Evolutionary conservation across 345 rosid species (phyloP).

Genomic region (Hirschfeldia incana): DNA sequence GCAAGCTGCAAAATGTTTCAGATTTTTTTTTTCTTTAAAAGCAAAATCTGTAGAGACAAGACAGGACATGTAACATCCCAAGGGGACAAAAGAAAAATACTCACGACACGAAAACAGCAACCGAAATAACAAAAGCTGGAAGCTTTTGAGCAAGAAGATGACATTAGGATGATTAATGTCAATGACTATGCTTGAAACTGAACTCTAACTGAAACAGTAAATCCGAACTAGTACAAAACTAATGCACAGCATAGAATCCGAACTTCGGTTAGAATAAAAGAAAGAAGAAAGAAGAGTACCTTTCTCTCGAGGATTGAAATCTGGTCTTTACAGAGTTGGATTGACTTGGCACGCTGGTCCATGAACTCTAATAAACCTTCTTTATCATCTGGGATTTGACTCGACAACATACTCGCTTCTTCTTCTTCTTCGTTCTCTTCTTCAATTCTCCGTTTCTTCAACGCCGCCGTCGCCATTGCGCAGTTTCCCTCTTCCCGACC

Average conservation of each 20-base stretch:
- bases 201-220: background rate
- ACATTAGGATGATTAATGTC: background rate
- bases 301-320: conserved; percentile 22
- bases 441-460: conserved; percentile 33
- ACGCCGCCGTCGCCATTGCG: background rate
- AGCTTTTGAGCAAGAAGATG: conserved; percentile 9
- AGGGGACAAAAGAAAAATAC: background rate
- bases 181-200: background rate
- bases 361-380: conserved; percentile 37
- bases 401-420: background rate
- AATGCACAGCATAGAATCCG: background rate
- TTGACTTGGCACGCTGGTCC: conserved; percentile 33
- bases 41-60: background rate
- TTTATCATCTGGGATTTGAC: conserved; percentile 33
- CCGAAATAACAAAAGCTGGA: background rate
- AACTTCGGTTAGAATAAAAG: background rate
- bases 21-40: background rate
- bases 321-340: conserved; percentile 31
- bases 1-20: conserved; percentile 27
- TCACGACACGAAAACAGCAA: background rate
- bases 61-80: background rate
- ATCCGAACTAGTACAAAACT: background rate
- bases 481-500: background rate
- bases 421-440: conserved; percentile 8
- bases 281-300: conserved; percentile 25